phyloP scores from a whole-genome alignment of 306 rosid genomes.

The Trifolium dubium region DNA sequence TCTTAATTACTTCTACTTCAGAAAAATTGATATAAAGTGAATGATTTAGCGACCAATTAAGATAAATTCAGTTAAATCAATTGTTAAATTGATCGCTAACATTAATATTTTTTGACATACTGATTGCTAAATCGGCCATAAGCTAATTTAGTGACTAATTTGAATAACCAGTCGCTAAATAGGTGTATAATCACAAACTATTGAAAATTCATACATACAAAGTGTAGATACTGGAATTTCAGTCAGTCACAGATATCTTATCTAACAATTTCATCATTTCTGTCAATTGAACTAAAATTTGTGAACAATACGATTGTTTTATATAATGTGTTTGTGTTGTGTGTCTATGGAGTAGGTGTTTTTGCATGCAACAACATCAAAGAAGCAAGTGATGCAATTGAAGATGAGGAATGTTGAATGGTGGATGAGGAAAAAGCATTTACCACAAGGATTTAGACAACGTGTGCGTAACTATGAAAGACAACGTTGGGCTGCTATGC shows the following conservation, averaged over 20 bases:
- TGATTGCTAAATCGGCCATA: neutral
- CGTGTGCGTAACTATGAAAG: slow-evolving; percentile 82
- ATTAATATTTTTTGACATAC: neutral
- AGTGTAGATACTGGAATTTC: too few species aligned
- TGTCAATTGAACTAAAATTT: too few species aligned
- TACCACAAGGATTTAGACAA: slow-evolving; percentile 78
- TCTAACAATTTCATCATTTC: too few species aligned
- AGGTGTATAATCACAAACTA: too few species aligned
- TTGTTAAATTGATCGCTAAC: neutral
- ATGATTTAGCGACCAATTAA: neutral
- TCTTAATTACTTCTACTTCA: neutral
- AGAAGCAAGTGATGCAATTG: slow-evolving; percentile 92
- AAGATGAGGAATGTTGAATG: slow-evolving; percentile 92
- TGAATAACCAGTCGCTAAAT: neutral
- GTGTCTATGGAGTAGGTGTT: slow-evolving; percentile 61
- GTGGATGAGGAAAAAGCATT: slow-evolving; percentile 87
- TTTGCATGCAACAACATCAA: slow-evolving; percentile 92
- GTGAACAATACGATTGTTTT: too few species aligned
- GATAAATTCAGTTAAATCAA: neutral
- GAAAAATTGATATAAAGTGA: neutral
- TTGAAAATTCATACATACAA: too few species aligned
- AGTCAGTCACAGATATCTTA: too few species aligned
- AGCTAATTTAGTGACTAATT: neutral
- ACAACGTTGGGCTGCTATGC: slow-evolving; percentile 93
- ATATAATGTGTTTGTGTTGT: neutral